Percentiles rank a stretch among this genome's conserved stretches.
phyloP scores from a whole-genome alignment of 1,139 yeast species.

The Pichia sp. region DNA sequence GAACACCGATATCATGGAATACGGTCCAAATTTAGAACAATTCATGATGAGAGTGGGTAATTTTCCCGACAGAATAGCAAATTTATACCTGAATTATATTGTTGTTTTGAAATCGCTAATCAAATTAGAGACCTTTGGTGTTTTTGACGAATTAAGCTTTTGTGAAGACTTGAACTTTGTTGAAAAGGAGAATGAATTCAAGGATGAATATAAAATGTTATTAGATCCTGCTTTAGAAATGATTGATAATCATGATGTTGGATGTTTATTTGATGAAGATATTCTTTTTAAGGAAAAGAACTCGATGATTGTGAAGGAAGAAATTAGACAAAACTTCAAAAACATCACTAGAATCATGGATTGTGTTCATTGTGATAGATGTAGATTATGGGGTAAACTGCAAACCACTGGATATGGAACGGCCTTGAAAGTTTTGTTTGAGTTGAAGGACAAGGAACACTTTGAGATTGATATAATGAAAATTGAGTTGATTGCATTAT shows the following conservation, averaged over 20 bases:
- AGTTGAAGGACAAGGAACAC: constrained; percentile 41
- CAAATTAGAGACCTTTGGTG: constrained; percentile 35
- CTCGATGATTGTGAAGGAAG: constrained; percentile 50
- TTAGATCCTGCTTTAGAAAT: constrained; percentile 21
- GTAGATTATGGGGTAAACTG: constrained; percentile 95
- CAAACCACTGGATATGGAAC: constrained; percentile 98
- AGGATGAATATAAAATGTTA: constrained; percentile 17
- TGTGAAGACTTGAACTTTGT: constrained; percentile 21
- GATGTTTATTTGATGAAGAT: constrained; percentile 39
- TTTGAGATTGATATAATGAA: constrained; percentile 52
- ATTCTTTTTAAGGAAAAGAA: constrained; percentile 44
- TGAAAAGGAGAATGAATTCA: constrained; percentile 21
- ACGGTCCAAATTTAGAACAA: constrained; percentile 74
- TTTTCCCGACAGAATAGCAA: constrained; percentile 81
- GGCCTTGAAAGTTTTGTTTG: constrained; percentile 83
- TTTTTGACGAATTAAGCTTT: constrained; percentile 20
- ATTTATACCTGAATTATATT: constrained; percentile 89
- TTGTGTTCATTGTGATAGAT: constrained; percentile 97
- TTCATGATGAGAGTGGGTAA: constrained; percentile 89
- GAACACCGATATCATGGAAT: constrained; percentile 63
- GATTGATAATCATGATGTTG: constrained; percentile 9
- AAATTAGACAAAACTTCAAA: constrained; percentile 75
- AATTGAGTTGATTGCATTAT: constrained; percentile 80
- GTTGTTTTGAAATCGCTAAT: constrained; percentile 74
- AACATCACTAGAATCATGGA: constrained; percentile 94